A percentile compares a stretch with the other conserved stretches of the same genome.
Evolutionary conservation across 352 stramenopile genomes (phyloP).

Genomic region (Aphanomyces cochlioides): DNA sequence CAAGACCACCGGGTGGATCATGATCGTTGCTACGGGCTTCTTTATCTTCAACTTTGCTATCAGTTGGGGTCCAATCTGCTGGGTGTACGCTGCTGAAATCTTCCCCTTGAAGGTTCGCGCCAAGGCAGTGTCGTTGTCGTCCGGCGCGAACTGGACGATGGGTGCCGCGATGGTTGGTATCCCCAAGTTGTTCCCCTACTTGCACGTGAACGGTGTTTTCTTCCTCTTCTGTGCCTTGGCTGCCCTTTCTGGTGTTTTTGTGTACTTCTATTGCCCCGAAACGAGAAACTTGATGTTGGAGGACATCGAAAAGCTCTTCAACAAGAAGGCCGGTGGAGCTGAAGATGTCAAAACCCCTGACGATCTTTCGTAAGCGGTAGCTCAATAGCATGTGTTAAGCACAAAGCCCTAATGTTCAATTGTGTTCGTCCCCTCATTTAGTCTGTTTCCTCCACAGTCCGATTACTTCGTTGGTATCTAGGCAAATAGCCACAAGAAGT

Average conservation of each 20-base stretch:
- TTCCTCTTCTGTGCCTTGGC: slow-evolving; percentile 47
- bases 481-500: too few species aligned
- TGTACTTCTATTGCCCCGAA: slow-evolving; percentile 50
- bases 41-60: slow-evolving; percentile 56
- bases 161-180: slow-evolving; percentile 41
- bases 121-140: slow-evolving; percentile 45
- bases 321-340: not conserved
- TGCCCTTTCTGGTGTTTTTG: slow-evolving; percentile 41
- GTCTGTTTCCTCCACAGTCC: too few species aligned
- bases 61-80: slow-evolving; percentile 53
- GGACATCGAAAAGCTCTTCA: slow-evolving; percentile 56
- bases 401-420: too few species aligned
- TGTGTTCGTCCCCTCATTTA: too few species aligned
- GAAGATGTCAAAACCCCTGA: too few species aligned
- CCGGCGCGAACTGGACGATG: slow-evolving; percentile 40
- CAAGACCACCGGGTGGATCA: slow-evolving; percentile 34
- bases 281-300: slow-evolving; percentile 50
- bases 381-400: too few species aligned
- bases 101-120: slow-evolving; percentile 48
- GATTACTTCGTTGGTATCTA: too few species aligned
- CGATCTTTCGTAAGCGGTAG: not conserved
- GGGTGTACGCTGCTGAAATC: slow-evolving; percentile 59
- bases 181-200: slow-evolving; percentile 46
- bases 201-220: slow-evolving; percentile 51
- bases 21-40: slow-evolving; percentile 41